Base-by-base conservation (phyloP, 768 basidiomycete species). In the Cystobasidium tubakii region DNA sequence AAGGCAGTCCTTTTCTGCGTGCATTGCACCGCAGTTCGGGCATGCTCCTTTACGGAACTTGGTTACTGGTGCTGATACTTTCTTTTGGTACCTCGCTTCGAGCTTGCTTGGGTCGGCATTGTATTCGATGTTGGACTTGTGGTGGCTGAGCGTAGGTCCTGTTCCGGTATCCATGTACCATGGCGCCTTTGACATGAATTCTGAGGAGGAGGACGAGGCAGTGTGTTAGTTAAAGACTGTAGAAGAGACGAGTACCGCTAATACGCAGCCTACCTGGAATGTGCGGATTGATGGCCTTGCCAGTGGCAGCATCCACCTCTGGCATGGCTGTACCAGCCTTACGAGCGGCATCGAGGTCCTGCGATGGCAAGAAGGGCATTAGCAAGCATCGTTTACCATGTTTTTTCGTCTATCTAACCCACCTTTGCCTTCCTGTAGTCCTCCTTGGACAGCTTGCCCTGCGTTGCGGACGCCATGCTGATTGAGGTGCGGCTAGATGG, bases 241-340 rank as follows among this genome's bases (percentile, higher is more conserved):
- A n/a, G n/a, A n/a, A n/a, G n/a, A n/a, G n/a, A n/a, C n/a, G n/a
- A n/a, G n/a, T n/a, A n/a, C n/a, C n/a, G n/a, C n/a, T n/a, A n/a
- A n/a, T n/a, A n/a, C n/a, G n/a, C n/a, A n/a, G n/a, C n/a, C 75
- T 77, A 93, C 93, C 92, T 80, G 96, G 96, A 83, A 99, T 98
- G 82, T 99, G 96, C 39, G 96, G 96, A 79, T 98, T 99, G 83
- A 99, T 98, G 63, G 92, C 88, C 79, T 86, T 88, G 65, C 96
- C 96, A 34, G 74, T 75, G 81, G 96, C 89, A 81, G 92, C 90
- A 80, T 99, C 96, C 36, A 96, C 84, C 34, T 92, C 94, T 29
- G 95, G 92, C 25, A 94, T 91, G 15, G 94, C 96, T 12, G 95
- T 98, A 82, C 96, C 95, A 43, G 95, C 96, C 84, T 97, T 98